Base-by-base conservation (phyloP, 1,284 basidiomycete species). In the Singerocomus inundabilis region DNA sequence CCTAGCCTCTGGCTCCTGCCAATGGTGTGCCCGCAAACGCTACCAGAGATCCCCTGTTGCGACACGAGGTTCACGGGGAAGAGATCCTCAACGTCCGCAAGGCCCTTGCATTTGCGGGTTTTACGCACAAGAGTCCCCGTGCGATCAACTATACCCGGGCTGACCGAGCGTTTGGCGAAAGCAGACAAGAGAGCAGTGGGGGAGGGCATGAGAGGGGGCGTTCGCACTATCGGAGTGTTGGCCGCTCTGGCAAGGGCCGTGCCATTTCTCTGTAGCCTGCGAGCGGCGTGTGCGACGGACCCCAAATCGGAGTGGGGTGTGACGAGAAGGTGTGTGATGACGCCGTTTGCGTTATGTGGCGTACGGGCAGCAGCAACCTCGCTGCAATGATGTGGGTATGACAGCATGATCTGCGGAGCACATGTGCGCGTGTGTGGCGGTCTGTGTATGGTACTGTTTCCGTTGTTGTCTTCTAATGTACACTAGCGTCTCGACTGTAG, bases 81-180 rank as follows among this genome's bases (percentile, higher is more conserved):
- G 81, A 91, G 64, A 85, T 97, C 52, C 77, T 98, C 60, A 85
- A 91, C 63, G 87, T 95, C 57, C 84, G 95, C 61, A 98, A 98
- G 72, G 85, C 86, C 56, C 78, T 93, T 47, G 92, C 91, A 9
- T 94, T 94, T 69, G 91, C 88, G 46, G 91, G 90, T 37, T 92
- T 92, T 71, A 92, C 91, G 30, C 90, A 92, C 72, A 91, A 88
- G 77, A 88, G 84, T 61, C 88, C 88, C 52, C 82, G 88, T 55
- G 77, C 77, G 45, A 80, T 91, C 66, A 86, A 74, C 64, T 90
- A 90, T 68, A 74, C 81, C 56, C 78, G 84, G 59, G 85, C 81
- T 49, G 86, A 89, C 70, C 82, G 75, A 61, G 83, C 81, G 42
- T 88, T 89, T 67, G 80, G 80, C 59, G 74, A 74, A 48, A 70